Evolutionary conservation across 306 rosid species (phyloP), one percentile per base, ranked within the genome.

Genomic region (Abrus precatorius): DNA sequence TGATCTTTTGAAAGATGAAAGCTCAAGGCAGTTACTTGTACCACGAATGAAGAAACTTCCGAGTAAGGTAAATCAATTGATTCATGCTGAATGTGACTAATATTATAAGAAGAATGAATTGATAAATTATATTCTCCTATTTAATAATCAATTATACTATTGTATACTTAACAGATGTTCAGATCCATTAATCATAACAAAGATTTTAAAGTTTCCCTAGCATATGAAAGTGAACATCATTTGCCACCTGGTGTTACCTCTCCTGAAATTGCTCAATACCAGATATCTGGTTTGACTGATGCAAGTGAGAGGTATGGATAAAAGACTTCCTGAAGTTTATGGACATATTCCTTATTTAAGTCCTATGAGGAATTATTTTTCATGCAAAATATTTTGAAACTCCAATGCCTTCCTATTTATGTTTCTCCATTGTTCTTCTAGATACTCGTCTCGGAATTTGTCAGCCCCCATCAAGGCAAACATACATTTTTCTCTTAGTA

Each of bases 31-130:
- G 86, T 80, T 90, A 82, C 94, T 95, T 43, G 92, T 90, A 59
- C 94, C 87, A 7, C 87, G 94, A 52, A 91, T 95, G 99, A 95
- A 93, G 84, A 95, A 95, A 78, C 83, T 95, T 33, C 97, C 97
- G 3, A 93, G 96, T 77, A 95, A 95, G 97, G 99, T 95, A 85
- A 81, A 64, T 74, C 59, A 20, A 14, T 50, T 11, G 30, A 55
- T 75, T 73, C 78, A 61, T 79, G 69, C 81, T 76, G 72, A 45
- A 14, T 72, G 77, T 85, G 82, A 59, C 69, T 45, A 2, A 76
- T 55, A 57, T 68, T 12, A 48, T 79, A 80, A 56, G 38, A 83
- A 66, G 13, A 79, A 59, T 70, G 84, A 57, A 72, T 59, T 68
- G 56, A 38, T 44, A 44, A 62, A 57, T 79, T 66, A 36, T 56